Evolutionary conservation across 2,329 filamentous ascomycete species (phyloP).

Genomic region (Pseudogymnoascus sp.): DNA sequence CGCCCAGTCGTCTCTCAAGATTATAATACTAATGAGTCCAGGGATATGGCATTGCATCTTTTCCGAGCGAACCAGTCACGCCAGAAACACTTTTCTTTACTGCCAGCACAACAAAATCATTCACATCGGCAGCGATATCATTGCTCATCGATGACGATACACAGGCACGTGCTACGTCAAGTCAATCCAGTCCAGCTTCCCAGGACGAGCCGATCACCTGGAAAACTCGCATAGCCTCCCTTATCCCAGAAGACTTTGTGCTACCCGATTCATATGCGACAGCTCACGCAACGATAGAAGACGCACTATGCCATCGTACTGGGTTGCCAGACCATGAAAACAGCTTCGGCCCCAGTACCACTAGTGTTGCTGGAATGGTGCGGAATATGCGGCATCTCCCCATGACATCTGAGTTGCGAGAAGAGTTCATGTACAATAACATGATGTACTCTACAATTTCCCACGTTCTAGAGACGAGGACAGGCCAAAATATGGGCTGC

Average conservation of each 20-base stretch:
- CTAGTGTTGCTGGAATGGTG: conserved; percentile 31
- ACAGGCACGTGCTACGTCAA: conserved; percentile 30
- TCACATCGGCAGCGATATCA: conserved; percentile 42
- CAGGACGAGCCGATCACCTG: conserved; percentile 25
- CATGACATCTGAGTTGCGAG: conserved; percentile 36
- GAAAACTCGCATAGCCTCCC: conserved; percentile 37
- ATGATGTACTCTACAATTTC: conserved; percentile 40
- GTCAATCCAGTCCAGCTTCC: neutral
- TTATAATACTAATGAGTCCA: conserved; percentile 16
- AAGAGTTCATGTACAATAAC: conserved; percentile 42
- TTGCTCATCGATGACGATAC: conserved; percentile 40
- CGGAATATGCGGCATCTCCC: conserved; percentile 40
- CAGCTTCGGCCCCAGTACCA: conserved; percentile 28
- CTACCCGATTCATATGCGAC: conserved; percentile 40
- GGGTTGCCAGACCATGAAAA: conserved; percentile 40
- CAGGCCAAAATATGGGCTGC: conserved; percentile 31
- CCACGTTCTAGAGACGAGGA: conserved; percentile 39
- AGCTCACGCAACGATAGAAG: conserved; percentile 43
- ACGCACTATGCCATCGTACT: conserved; percentile 45
- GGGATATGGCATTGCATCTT: conserved; percentile 33
- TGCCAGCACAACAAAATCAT: conserved; percentile 49
- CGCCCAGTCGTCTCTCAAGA: neutral
- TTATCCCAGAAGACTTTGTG: conserved; percentile 46
- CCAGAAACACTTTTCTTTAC: conserved; percentile 46
- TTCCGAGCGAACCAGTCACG: conserved; percentile 33